Conservation (phyloP, 495 filamentous ascomycete genomes). For the Aspergillus nanangensis region DNA sequence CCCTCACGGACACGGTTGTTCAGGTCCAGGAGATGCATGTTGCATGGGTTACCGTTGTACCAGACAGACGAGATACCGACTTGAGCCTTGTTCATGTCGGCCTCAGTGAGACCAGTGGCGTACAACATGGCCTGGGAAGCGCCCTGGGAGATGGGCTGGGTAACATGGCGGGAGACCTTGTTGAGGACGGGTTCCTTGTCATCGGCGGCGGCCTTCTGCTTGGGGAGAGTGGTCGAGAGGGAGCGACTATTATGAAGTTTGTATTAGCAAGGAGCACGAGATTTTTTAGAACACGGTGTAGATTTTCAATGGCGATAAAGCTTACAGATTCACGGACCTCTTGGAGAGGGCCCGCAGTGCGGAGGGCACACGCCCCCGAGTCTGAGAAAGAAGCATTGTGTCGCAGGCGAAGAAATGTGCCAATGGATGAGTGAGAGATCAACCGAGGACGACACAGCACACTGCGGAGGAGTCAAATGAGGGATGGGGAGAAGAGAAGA, state of each 20-base stretch:
- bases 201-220: constrained; percentile 30
- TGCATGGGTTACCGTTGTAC: constrained; percentile 95
- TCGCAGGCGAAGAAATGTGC: constrained; percentile 2
- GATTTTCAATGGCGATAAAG: neutral
- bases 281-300: no score
- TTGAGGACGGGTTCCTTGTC: constrained; percentile 54
- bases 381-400: constrained; percentile 40
- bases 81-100: constrained; percentile 90
- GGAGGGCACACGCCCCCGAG: constrained; percentile 38
- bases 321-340: constrained; percentile 20
- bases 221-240: constrained; percentile 44
- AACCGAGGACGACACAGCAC: neutral
- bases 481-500: constrained; percentile 11
- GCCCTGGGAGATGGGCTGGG: constrained; percentile 94
- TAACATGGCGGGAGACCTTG: constrained; percentile 76
- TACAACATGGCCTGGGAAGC: constrained; percentile 99
- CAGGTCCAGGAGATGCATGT: constrained; percentile 95
- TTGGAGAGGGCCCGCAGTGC: constrained; percentile 34
- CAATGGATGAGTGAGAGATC: constrained; percentile 5
- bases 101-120: constrained; percentile 78
- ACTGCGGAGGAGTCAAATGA: constrained; percentile 7
- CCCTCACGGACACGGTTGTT: constrained; percentile 79
- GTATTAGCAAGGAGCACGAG: no score
- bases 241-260: constrained; percentile 30
- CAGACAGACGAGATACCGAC: constrained; percentile 90